Base-by-base conservation (phyloP, 1,284 basidiomycete species). In the Naganishia sp. region DNA sequence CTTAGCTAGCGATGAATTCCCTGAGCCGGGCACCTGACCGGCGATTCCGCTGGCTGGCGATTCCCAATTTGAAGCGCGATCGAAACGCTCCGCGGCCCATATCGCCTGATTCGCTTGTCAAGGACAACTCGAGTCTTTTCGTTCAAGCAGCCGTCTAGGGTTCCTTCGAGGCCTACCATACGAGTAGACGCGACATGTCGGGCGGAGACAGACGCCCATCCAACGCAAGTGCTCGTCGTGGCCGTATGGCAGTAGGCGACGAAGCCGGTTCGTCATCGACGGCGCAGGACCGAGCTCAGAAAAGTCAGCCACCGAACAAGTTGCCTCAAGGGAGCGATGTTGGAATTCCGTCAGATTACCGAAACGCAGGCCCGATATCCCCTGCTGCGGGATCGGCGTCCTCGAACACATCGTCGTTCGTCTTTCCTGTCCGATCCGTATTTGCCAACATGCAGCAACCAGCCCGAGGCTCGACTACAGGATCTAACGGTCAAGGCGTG, bases 381-480 rank as follows among this genome's bases (percentile, higher is more conserved):
- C 58, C 58, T 61, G 47, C 58, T 13, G 15, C 47, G 15, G 58
- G 23, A 7, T 51, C 47, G 58, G 25, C 61, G 9, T 55, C 61
- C 25, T 63, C 61, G 15, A 45, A 11, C 41, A 28, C 61, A 17
- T 63, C 61, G 17, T 60, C 65, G 1, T 68, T 68, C 35, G 67
- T 68, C 42, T 68, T 68, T 28, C 67, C 67, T 4, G 63, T 68
- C 6, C 55, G 67, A 53, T 68, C 67, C 23, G 57, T 68, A n/a
- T 68, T 68, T 50, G 54, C 62, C 23, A 68, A 68, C 56, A 65
- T 65, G 54, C 57, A 60, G 42, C 31, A 57, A 21, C 55, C 50
- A 32, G 56, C 39, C 32, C 31, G 50, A 18, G 55, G 56, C n/a
- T 47, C 46, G 45, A 28, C 21, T 21, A 18, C 57, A 41, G 28